Conservation (phyloP, 176 grass and related monocot species). For the Avena atlantica region DNA sequence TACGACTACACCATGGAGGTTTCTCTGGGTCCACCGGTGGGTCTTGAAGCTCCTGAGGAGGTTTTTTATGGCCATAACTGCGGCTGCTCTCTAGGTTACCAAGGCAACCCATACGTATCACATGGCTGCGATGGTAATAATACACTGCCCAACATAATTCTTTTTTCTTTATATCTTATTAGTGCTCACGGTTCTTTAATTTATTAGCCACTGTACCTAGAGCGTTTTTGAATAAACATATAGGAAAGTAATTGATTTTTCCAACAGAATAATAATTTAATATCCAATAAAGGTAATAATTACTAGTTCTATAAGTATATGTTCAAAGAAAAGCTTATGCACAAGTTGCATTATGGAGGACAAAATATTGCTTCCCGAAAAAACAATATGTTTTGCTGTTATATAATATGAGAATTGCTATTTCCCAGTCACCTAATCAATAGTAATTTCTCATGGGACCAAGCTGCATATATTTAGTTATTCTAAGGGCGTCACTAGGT, state of each 20-base stretch:
- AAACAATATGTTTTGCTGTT: too few relatives aligned
- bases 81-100: background rate
- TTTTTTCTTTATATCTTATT: background rate
- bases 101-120: background rate
- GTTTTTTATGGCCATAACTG: background rate
- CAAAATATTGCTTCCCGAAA: too few relatives aligned
- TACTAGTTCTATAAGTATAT: too few relatives aligned
- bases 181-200: background rate
- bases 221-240: background rate
- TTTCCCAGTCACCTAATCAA: background rate
- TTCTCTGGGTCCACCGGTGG: too few relatives aligned
- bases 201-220: background rate
- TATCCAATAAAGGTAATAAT: too few relatives aligned
- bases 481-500: too few relatives aligned
- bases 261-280: background rate
- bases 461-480: background rate
- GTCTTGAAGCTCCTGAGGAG: too few relatives aligned
- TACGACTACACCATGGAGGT: background rate
- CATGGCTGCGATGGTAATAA: background rate
- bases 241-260: background rate
- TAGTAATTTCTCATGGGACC: background rate
- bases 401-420: background rate
- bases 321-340: too few relatives aligned
- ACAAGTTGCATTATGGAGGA: too few relatives aligned
- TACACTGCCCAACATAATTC: background rate